These are phyloP conservation scores for Leccinum pallidistipes DNA, from an alignment of 1,284 basidiomycete species.

Conservation along the genomic window DNA sequence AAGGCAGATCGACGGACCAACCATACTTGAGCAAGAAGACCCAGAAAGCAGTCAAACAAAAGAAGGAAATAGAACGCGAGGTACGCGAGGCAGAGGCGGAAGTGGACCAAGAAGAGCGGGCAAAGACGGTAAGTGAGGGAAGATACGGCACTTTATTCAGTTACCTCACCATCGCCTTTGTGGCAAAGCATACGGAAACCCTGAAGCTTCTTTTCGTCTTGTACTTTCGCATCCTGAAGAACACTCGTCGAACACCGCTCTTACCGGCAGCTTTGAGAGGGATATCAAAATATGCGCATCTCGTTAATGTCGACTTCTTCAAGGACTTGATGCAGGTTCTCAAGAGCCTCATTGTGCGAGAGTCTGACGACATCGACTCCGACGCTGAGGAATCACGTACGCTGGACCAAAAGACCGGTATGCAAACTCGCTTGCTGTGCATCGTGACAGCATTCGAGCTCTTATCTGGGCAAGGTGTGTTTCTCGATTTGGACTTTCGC, in stretches of 20 bases:
- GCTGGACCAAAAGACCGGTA: conserved; percentile 30
- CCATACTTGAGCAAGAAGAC: conserved; percentile 81
- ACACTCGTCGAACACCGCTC: conserved; percentile 77
- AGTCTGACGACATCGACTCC: conserved; percentile 44
- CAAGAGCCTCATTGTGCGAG: conserved; percentile 69
- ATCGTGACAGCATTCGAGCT: conserved; percentile 53
- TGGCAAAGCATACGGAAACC: conserved; percentile 83
- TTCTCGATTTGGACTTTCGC: background rate
- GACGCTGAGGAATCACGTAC: conserved; percentile 37
- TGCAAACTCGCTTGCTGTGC: conserved; percentile 30
- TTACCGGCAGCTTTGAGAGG: conserved; percentile 90
- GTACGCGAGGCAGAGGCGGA: conserved; percentile 94
- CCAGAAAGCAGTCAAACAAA: conserved; percentile 71
- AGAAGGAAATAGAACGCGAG: conserved; percentile 86
- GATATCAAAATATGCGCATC: conserved; percentile 91
- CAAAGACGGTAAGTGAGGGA: conserved; percentile 62
- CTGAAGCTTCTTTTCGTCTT: conserved; percentile 97
- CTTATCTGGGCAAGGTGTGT: conserved; percentile 84
- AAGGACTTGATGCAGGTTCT: conserved; percentile 90
- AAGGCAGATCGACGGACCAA: conserved; percentile 60
- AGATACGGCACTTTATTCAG: conserved; percentile 11
- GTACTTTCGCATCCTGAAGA: conserved; percentile 96
- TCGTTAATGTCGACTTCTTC: conserved; percentile 99
- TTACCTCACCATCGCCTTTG: conserved; percentile 17
- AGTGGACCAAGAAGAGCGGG: conserved; percentile 90